Percentiles rank a stretch among this genome's conserved stretches.
phyloP scores from a whole-genome alignment of 2,329 filamentous ascomycete genomes.

The Chalaropsis ovoidea region DNA sequence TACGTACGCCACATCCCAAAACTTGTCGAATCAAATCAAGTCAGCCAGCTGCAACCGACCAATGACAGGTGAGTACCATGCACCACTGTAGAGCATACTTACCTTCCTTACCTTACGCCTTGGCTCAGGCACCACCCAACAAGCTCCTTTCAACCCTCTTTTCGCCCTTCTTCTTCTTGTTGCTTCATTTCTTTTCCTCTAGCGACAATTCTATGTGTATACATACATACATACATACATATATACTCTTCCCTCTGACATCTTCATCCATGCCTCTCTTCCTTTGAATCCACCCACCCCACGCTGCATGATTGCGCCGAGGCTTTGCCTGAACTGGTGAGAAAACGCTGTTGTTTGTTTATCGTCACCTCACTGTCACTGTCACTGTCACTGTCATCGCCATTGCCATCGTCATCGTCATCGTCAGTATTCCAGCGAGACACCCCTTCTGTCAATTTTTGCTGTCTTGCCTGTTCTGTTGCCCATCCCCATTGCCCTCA shows the following conservation, averaged over 20 bases:
- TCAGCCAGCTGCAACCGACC: background rate
- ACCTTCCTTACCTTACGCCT: background rate
- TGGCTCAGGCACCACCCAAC: slow-evolving; percentile 5
- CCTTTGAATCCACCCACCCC: slow-evolving; percentile 4
- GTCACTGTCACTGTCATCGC: too few species aligned
- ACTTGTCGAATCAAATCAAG: slow-evolving; percentile 2
- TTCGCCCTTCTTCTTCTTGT: background rate
- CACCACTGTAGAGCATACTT: background rate
- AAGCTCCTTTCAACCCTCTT: background rate
- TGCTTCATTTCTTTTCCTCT: background rate
- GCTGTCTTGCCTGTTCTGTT: background rate
- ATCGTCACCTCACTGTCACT: too few species aligned
- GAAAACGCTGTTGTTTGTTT: background rate
- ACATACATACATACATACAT: background rate
- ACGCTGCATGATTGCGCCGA: background rate
- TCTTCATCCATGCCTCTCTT: slow-evolving; percentile 1
- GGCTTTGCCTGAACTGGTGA: background rate
- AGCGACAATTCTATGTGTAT: background rate
- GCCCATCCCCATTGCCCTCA: background rate
- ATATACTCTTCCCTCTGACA: slow-evolving; percentile 3
- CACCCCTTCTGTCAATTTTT: background rate
- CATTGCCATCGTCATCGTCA: background rate
- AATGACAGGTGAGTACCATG: background rate
- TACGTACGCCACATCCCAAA: slow-evolving; percentile 2
- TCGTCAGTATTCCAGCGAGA: background rate